Evolutionary conservation across 2,329 filamentous ascomycete genomes (phyloP).

Genomic region (Talaromyces islandicus): DNA sequence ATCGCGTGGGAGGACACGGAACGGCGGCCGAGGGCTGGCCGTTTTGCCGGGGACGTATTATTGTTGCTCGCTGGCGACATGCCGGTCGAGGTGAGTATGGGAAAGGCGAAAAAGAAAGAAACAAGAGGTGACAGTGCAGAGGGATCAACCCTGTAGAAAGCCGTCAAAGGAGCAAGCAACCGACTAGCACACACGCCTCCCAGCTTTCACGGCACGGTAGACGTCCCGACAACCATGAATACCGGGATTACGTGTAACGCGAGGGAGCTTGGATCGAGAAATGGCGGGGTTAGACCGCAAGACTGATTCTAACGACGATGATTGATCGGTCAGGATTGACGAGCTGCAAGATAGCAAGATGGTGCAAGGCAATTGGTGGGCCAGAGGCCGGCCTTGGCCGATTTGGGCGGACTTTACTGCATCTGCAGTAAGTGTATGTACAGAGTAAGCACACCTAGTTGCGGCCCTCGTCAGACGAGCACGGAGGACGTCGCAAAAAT

Average conservation of each 20-base stretch:
- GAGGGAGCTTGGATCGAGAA: not conserved
- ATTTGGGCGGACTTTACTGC: not conserved
- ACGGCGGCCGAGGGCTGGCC: constrained; percentile 34
- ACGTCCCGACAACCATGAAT: not conserved
- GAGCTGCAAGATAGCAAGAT: constrained; percentile 6
- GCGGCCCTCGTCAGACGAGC: not conserved
- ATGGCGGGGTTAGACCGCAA: not conserved
- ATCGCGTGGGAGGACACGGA: constrained; percentile 36
- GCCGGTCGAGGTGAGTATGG: not conserved
- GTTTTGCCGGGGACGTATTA: constrained; percentile 34
- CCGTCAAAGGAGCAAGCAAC: not conserved
- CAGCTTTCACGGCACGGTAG: not conserved
- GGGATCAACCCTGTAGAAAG: not conserved
- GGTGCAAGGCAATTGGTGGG: constrained; percentile 13
- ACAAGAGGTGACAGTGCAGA: not conserved
- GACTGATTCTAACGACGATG: not conserved
- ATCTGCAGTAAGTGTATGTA: not conserved
- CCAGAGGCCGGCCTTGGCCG: not conserved
- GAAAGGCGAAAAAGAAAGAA: not conserved
- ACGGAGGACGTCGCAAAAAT: not conserved
- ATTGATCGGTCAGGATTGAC: constrained; percentile 2
- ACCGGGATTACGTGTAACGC: not conserved
- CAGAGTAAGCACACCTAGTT: not conserved
- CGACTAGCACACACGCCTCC: constrained; percentile 1
- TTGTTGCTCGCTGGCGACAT: constrained; percentile 10